Conservation (phyloP, 2,329 filamentous ascomycete species). For the Leptoxyphium fumago region DNA sequence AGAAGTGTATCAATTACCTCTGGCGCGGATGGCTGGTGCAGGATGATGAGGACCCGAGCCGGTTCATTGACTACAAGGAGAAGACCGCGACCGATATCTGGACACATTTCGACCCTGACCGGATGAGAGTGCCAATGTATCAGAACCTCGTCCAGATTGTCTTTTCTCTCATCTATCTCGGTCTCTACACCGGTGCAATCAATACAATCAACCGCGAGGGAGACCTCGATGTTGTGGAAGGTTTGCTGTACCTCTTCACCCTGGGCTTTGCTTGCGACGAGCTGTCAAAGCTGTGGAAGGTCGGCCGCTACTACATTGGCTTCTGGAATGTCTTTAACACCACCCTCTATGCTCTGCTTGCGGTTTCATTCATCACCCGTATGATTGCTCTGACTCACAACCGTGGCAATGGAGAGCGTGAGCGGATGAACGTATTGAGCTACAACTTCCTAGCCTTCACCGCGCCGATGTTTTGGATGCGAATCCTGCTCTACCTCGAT, state of each 20-base stretch:
- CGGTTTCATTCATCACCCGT: slow-evolving; percentile 63
- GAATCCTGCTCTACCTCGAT: slow-evolving; percentile 83
- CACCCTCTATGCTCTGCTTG: slow-evolving; percentile 63
- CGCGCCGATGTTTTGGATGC: slow-evolving; percentile 93
- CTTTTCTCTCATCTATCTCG: slow-evolving; percentile 70
- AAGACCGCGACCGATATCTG: slow-evolving; percentile 66
- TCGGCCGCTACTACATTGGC: slow-evolving; percentile 75
- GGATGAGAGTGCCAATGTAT: slow-evolving; percentile 83
- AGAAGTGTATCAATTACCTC: slow-evolving; percentile 83
- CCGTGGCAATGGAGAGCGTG: slow-evolving; percentile 28
- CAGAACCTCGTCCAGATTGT: slow-evolving; percentile 83
- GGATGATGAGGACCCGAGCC: slow-evolving; percentile 77
- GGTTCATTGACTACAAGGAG: slow-evolving; percentile 74
- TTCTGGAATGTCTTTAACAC: slow-evolving; percentile 98
- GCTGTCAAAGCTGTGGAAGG: slow-evolving; percentile 78
- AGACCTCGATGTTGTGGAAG: slow-evolving; percentile 71
- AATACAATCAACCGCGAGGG: slow-evolving; percentile 83
- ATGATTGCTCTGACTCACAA: slow-evolving; percentile 60
- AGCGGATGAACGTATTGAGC: slow-evolving; percentile 57
- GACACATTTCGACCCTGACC: slow-evolving; percentile 79
- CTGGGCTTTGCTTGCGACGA: slow-evolving; percentile 85
- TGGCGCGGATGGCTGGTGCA: slow-evolving; percentile 97
- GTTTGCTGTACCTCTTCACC: slow-evolving; percentile 79
- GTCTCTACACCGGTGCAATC: slow-evolving; percentile 76
- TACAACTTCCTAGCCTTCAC: slow-evolving; percentile 92